Base-by-base conservation (phyloP, 177 flowering plant species). In the Vitis hybrid region DNA sequence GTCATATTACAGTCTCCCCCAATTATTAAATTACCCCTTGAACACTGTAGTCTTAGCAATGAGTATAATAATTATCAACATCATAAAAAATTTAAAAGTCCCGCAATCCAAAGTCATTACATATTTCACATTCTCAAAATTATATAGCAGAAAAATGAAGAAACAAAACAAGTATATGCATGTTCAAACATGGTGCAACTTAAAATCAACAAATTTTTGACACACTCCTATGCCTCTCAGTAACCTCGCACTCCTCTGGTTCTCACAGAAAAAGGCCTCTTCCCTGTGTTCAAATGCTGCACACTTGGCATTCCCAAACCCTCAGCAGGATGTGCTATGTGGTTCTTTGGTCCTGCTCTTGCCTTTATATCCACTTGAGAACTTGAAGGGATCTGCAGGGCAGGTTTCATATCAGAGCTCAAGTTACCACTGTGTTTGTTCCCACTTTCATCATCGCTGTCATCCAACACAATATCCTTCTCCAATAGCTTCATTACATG, bases 181-280 rank as follows among this genome's bases (percentile, higher is more conserved):
- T 22, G 3, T 22, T 22, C 26, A 22, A 22, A 22, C 26, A 22
- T 22, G 26, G 26, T 22, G 26, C 26, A 22, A 22, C 26, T 22
- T 22, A 22, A 22, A 22, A 22, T 22, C 26, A 22, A 2, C 26
- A 22, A 22, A 22, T 22, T 22, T 22, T 22, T 22, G 3, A 22
- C 45, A 5, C 45, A 0, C 45, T 33, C 45, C 45, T 33, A 33
- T 33, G 7, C 8, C 63, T 84, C 68, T 84, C 66, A 75, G 51
- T 68, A 51, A 10, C 78, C 69, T 51, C 72, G 77, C 51, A 77
- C 78, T 70, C 76, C 58, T 75, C 84, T 85, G 22, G 90, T 88
- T 80, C 94, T 87, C 64, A 85, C 79, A 58, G 97, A 90, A 56
- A 86, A 48, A 18, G 89, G 90, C 72, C 61, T 78, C 78, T 74